Percentiles rank a stretch among this genome's conserved stretches.
These are phyloP conservation scores for Aspergillaceae sp. DNA, from an alignment of 2,329 filamentous ascomycete genomes.

Conservation along the genomic window DNA sequence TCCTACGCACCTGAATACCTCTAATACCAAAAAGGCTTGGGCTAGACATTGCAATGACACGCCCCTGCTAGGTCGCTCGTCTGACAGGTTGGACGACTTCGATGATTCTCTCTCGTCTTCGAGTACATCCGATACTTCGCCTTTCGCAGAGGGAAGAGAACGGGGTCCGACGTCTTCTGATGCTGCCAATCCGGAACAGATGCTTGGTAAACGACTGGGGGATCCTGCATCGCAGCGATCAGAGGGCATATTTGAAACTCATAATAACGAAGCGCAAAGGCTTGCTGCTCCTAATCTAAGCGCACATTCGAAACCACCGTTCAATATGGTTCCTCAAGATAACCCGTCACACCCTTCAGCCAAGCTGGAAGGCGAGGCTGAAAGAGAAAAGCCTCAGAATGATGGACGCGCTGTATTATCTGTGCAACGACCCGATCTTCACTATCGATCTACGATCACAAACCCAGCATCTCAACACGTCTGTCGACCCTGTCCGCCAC, in stretches of 20 bases:
- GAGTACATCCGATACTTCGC: not conserved
- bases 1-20: not conserved
- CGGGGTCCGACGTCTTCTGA: constrained; percentile 8
- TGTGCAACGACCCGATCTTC: constrained; percentile 34
- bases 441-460: constrained; percentile 45
- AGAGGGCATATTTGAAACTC: constrained; percentile 4
- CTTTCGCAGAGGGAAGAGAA: constrained; percentile 3
- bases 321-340: constrained; percentile 45
- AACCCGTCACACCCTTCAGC: no score
- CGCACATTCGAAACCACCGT: constrained; percentile 47
- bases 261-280: constrained; percentile 13
- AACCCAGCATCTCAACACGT: constrained; percentile 45
- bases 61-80: constrained; percentile 1
- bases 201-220: constrained; percentile 5
- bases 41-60: constrained; percentile 4
- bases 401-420: constrained; percentile 33
- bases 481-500: constrained; percentile 49
- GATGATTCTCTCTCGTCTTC: not conserved
- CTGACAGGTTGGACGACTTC: not conserved
- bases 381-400: constrained; percentile 20
- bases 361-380: constrained; percentile 32
- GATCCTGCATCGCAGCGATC: not conserved
- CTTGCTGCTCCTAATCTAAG: constrained; percentile 19
- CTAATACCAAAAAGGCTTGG: not conserved
- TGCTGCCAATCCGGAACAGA: constrained; percentile 5